Conservation (phyloP, 345 rosid species). For the Cardamine chenopodiifolia region DNA sequence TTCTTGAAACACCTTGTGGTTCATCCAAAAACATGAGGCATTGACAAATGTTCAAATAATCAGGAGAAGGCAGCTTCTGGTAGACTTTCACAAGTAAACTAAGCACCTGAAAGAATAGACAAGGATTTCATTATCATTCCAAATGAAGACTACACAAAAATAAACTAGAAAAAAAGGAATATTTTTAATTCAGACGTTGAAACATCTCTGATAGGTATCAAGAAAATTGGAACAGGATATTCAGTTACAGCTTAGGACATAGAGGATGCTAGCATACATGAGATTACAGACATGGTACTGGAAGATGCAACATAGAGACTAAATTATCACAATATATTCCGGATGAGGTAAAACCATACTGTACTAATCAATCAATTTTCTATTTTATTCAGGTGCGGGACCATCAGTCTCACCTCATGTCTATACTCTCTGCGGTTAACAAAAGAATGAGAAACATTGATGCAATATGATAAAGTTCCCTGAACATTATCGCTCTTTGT, state of each 20-base stretch:
- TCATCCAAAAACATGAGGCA: constrained; percentile 97
- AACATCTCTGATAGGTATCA: constrained; percentile 1
- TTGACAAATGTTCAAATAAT: constrained; percentile 92
- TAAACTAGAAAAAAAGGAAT: neutral
- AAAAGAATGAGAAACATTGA: constrained; percentile 82
- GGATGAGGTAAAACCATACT: constrained; percentile 16
- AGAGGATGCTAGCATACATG: constrained; percentile 11
- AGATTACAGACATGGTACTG: neutral
- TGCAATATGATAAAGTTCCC: constrained; percentile 83
- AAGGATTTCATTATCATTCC: constrained; percentile 24
- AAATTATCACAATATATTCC: constrained; percentile 4
- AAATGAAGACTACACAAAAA: constrained; percentile 7
- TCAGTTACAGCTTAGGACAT: neutral
- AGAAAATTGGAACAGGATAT: neutral
- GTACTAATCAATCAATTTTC: constrained; percentile 7
- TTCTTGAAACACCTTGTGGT: constrained; percentile 80
- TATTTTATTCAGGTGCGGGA: neutral
- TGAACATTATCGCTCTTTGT: constrained; percentile 85
- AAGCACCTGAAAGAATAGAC: constrained; percentile 69
- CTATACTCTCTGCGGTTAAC: constrained; percentile 93
- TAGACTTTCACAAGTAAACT: constrained; percentile 85
- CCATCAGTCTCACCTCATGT: constrained; percentile 61
- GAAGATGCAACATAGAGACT: constrained; percentile 11
- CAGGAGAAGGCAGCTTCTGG: constrained; percentile 90
- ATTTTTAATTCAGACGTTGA: neutral